A percentile compares a stretch with the other conserved stretches of the same genome.
Conservation (phyloP, 1,139 yeast species). For the Geotrichum phurueaensis region DNA sequence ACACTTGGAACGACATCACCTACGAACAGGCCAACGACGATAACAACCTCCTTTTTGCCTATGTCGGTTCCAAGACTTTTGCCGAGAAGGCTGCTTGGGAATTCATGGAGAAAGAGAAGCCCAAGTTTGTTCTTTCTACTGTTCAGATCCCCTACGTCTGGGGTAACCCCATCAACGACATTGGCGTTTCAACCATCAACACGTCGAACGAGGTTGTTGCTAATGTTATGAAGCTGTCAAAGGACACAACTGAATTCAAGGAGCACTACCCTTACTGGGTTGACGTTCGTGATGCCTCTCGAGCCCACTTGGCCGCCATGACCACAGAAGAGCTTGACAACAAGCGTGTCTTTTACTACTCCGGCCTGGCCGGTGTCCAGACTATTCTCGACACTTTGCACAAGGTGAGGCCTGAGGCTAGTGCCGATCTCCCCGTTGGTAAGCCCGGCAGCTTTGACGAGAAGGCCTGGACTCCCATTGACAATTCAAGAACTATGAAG, state of each 20-base stretch:
- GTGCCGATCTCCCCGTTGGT: background rate
- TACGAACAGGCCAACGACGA: slow-evolving; percentile 29
- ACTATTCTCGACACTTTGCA: slow-evolving; percentile 34
- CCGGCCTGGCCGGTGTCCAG: slow-evolving; percentile 33
- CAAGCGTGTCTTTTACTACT: slow-evolving; percentile 38
- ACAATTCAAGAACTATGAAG: slow-evolving; percentile 21
- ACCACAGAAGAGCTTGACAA: slow-evolving; percentile 28
- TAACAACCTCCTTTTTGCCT: slow-evolving; percentile 29
- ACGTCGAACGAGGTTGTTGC: slow-evolving; percentile 24
- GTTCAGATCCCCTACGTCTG: slow-evolving; percentile 43
- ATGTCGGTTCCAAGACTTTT: slow-evolving; percentile 34
- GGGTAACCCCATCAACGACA: slow-evolving; percentile 41
- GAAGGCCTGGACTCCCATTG: slow-evolving; percentile 10
- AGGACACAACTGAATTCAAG: background rate
- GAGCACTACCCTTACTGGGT: background rate
- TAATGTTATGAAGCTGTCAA: background rate
- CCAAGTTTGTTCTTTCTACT: slow-evolving; percentile 38
- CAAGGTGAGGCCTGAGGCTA: slow-evolving; percentile 18
- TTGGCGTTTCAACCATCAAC: slow-evolving; percentile 27
- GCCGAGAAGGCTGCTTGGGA: slow-evolving; percentile 45
- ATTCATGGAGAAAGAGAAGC: slow-evolving; percentile 35
- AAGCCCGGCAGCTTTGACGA: background rate
- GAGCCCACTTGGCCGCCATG: slow-evolving; percentile 19
- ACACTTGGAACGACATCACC: slow-evolving; percentile 40
- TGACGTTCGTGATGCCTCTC: slow-evolving; percentile 17